Percentiles rank a stretch among this genome's conserved stretches.
Conservation (phyloP, 768 basidiomycete species). For the Hemileccinum rubropunctum region DNA sequence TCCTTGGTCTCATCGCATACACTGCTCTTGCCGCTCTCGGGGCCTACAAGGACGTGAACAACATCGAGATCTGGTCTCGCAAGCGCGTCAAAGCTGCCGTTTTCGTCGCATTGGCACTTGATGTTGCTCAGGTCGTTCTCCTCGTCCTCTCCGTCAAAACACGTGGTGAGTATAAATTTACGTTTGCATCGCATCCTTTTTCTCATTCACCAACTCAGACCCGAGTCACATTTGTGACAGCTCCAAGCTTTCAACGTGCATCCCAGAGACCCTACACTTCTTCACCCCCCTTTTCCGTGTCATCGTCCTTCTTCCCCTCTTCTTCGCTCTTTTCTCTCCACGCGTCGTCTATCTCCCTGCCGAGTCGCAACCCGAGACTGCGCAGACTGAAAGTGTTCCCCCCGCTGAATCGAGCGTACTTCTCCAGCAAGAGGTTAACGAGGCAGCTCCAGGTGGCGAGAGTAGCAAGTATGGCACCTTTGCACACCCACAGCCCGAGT, state of each 20-base stretch:
- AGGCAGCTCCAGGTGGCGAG: constrained; percentile 32
- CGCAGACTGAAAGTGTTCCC: constrained; percentile 22
- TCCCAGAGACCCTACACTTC: constrained; percentile 45
- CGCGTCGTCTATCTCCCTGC: constrained; percentile 54
- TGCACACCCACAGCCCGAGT: constrained; percentile 26
- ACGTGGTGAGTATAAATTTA: constrained; percentile 29
- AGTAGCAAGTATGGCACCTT: constrained; percentile 78
- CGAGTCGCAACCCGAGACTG: constrained; percentile 16
- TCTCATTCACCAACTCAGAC: constrained; percentile 9
- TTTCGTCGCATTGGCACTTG: constrained; percentile 52
- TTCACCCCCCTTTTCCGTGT: constrained; percentile 64
- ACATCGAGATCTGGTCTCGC: constrained; percentile 64
- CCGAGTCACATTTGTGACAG: constrained; percentile 16
- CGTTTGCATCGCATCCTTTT: background rate
- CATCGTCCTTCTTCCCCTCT: constrained; percentile 56
- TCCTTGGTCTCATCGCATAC: constrained; percentile 69
- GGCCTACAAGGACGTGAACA: constrained; percentile 74
- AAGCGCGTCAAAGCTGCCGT: constrained; percentile 56
- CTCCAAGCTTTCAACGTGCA: constrained; percentile 25
- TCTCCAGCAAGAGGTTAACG: constrained; percentile 46
- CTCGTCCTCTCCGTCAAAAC: constrained; percentile 41
- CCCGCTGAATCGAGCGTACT: constrained; percentile 48
- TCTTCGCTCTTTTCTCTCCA: constrained; percentile 62
- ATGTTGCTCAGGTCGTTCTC: constrained; percentile 57
- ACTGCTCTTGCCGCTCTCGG: constrained; percentile 72